Evolutionary conservation across 176 grass and related monocot species (phyloP).

Genomic region (Thalia dealbata): DNA sequence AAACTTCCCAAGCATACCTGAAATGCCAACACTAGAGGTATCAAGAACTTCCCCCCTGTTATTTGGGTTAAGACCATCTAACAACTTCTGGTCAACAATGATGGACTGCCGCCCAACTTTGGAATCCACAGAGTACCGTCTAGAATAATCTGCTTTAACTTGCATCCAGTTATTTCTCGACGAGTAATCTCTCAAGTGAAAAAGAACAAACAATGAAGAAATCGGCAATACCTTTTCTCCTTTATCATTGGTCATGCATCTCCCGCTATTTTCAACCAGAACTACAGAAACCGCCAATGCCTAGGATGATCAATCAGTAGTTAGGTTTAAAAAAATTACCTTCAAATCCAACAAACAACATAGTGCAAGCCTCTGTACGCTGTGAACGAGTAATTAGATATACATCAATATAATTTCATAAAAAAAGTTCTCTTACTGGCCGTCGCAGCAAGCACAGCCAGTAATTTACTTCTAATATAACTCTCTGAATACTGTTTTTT

Average conservation of each 20-base stretch:
- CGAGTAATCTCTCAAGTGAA: too few relatives aligned
- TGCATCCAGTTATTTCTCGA: neutral
- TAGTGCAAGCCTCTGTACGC: neutral
- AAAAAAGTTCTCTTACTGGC: neutral
- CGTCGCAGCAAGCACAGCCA: neutral
- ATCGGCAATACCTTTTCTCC: slow-evolving; percentile 15
- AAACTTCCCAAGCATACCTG: slow-evolving; percentile 9
- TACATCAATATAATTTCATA: neutral
- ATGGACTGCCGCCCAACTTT: slow-evolving; percentile 17
- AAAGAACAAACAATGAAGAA: neutral
- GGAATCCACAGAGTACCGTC: slow-evolving; percentile 13
- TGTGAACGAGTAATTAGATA: neutral
- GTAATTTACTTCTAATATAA: neutral
- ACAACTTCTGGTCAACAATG: slow-evolving; percentile 20
- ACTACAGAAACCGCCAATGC: slow-evolving; percentile 5
- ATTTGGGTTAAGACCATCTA: slow-evolving; percentile 19
- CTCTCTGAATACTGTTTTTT: neutral
- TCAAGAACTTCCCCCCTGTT: slow-evolving; percentile 25
- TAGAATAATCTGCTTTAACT: slow-evolving; percentile 11
- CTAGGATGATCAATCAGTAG: neutral
- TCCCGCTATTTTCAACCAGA: slow-evolving; percentile 21
- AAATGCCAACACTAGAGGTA: slow-evolving; percentile 20
- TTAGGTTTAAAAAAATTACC: neutral
- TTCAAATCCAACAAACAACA: neutral
- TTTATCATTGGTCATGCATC: slow-evolving; percentile 13